These are phyloP conservation scores for Aspergillus clavatus DNA, from an alignment of 2,329 filamentous ascomycete species.

Conservation along the genomic window DNA sequence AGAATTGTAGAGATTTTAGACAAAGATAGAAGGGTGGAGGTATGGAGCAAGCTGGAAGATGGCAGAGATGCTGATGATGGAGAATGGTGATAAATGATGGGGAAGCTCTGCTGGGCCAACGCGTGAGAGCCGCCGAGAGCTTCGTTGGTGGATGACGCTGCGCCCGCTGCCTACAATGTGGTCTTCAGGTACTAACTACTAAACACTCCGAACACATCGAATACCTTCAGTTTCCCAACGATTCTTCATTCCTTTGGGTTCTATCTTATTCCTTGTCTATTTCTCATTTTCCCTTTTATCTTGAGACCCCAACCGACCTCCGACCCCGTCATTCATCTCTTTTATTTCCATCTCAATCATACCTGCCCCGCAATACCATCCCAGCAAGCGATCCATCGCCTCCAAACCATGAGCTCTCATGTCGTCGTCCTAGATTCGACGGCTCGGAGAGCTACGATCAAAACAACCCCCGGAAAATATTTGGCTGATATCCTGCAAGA, in stretches of 20 bases:
- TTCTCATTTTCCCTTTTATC: not conserved
- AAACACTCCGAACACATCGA: not conserved
- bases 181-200: no score
- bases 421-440: slow-evolving; percentile 82
- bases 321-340: slow-evolving; percentile 1
- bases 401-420: slow-evolving; percentile 68
- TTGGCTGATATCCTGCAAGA: slow-evolving; percentile 81
- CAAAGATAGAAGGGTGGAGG: not conserved
- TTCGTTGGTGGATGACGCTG: slow-evolving; percentile 24
- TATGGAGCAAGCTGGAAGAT: slow-evolving; percentile 3
- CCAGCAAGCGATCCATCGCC: slow-evolving; percentile 2
- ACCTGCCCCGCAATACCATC: slow-evolving; percentile 17
- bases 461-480: slow-evolving; percentile 75
- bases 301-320: not conserved
- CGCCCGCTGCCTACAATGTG: slow-evolving; percentile 24
- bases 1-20: not conserved
- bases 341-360: not conserved
- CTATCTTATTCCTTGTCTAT: slow-evolving; percentile 9
- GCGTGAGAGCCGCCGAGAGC: slow-evolving; percentile 19
- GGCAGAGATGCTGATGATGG: slow-evolving; percentile 18
- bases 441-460: slow-evolving; percentile 71
- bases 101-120: slow-evolving; percentile 22
- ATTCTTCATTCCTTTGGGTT: slow-evolving; percentile 5
- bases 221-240: not conserved
- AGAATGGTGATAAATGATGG: slow-evolving; percentile 18